Conservation (phyloP, 805 yeast genomes). For the Blastobotrys robertii region DNA sequence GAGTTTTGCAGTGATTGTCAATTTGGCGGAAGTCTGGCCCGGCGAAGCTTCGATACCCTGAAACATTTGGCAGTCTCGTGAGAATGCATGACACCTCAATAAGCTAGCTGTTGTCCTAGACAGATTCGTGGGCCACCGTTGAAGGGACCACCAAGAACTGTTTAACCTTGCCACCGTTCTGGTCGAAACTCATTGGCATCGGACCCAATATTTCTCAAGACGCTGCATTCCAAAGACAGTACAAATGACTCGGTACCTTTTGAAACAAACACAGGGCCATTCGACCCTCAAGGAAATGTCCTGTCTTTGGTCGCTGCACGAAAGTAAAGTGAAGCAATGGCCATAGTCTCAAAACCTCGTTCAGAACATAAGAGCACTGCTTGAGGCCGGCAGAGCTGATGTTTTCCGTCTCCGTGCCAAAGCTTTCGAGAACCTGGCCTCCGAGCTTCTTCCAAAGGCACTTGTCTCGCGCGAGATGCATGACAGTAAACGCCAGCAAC, state of each 20-base stretch:
- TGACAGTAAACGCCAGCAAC: constrained; percentile 36
- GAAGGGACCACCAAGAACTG: constrained; percentile 41
- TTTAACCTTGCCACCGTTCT: constrained; percentile 34
- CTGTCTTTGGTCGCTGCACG: constrained; percentile 34
- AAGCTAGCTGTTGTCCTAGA: constrained; percentile 47
- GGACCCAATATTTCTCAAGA: constrained; percentile 31
- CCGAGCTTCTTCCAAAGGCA: constrained; percentile 27
- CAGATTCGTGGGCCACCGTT: constrained; percentile 50
- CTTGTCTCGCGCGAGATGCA: constrained; percentile 35
- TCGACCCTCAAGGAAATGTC: constrained; percentile 40
- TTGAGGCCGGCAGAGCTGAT: constrained; percentile 34
- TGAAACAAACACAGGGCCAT: constrained; percentile 33
- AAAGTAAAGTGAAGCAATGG: constrained; percentile 40
- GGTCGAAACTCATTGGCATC: constrained; percentile 37
- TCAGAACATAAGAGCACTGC: constrained; percentile 33
- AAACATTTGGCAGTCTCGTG: constrained; percentile 27
- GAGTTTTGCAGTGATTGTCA: constrained; percentile 10
- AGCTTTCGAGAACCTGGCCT: constrained; percentile 28
- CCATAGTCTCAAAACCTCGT: constrained; percentile 36
- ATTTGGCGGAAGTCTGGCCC: constrained; percentile 23
- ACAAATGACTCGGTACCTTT: constrained; percentile 37
- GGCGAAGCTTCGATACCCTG: constrained; percentile 2
- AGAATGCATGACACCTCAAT: constrained; percentile 40
- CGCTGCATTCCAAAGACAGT: constrained; percentile 37
- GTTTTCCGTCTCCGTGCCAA: constrained; percentile 21